Percentiles rank a stretch among this genome's conserved stretches.
phyloP scores from a whole-genome alignment of 1,139 yeast species.

The Blastobotrys petasosporus region DNA sequence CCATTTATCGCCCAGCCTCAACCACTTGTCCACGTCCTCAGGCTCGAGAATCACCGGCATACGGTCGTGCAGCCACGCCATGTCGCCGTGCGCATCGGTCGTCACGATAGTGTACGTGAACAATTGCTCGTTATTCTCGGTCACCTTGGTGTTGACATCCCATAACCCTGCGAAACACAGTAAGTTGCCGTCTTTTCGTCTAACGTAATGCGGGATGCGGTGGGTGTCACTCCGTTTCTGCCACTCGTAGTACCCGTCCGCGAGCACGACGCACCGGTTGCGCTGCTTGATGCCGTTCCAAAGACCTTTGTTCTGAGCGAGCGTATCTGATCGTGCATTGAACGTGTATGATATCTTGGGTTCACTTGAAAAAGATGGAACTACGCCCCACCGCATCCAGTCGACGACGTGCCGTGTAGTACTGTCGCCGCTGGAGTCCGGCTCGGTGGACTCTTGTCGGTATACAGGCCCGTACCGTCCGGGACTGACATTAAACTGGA shows the following conservation, averaged over 20 bases:
- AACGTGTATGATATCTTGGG: slow-evolving; percentile 30
- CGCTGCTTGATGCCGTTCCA: slow-evolving; percentile 32
- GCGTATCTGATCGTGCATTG: slow-evolving; percentile 33
- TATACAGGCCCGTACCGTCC: slow-evolving; percentile 45
- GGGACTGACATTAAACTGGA: slow-evolving; percentile 46
- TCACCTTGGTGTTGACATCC: slow-evolving; percentile 34
- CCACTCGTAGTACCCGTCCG: slow-evolving; percentile 90
- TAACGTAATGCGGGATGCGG: slow-evolving; percentile 61
- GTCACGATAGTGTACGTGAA: slow-evolving; percentile 70
- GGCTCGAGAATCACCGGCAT: slow-evolving; percentile 62
- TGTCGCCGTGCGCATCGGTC: slow-evolving; percentile 53
- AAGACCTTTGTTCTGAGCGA: slow-evolving; percentile 22
- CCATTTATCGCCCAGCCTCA: slow-evolving; percentile 40
- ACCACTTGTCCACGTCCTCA: slow-evolving; percentile 55
- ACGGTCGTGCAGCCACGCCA: slow-evolving; percentile 67
- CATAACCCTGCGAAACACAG: slow-evolving; percentile 70
- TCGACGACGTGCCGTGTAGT: slow-evolving; percentile 19
- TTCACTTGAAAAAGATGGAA: slow-evolving; percentile 47
- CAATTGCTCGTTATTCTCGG: slow-evolving; percentile 22
- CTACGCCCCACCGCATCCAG: slow-evolving; percentile 56
- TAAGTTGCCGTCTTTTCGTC: slow-evolving; percentile 45
- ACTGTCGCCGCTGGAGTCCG: slow-evolving; percentile 6
- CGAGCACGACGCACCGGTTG: slow-evolving; percentile 62
- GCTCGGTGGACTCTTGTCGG: slow-evolving; percentile 13
- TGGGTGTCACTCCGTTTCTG: slow-evolving; percentile 28